Evolutionary conservation across 148 eudicot species (phyloP), one percentile per base, ranked within the genome.

Genomic region (Pharnaceum exiguum): DNA sequence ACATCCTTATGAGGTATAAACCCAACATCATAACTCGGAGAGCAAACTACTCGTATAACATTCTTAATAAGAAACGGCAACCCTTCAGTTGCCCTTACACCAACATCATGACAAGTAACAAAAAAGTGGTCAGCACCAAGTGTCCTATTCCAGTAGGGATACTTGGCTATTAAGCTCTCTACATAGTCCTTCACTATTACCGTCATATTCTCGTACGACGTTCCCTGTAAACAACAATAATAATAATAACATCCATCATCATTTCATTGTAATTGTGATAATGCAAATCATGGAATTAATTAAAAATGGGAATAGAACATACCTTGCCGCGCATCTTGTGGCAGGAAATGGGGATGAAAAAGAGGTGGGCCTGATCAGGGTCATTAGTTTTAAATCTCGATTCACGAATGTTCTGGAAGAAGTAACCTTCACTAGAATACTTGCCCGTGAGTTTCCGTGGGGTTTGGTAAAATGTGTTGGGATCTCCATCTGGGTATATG

Each of bases 301-400:
- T 40, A 27, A 19, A 5, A 37, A 10, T 29, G 3, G 16, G 6
- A 0, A 28, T 43, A 40, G n/a, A 10, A 13, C 18, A 23, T 62
- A 91, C 98, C 94, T 87, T 87, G 40, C 90, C 98, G 46, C 90
- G 77, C 98, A 91, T 91, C 96, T 85, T 91, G 80, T 87, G 98
- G 46, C 96, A 85, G 6, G 96, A 91, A 47, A 91, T 83, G 2
- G 98, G 98, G 47, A 87, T 85, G 69, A 91, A 91, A 66, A 91
- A 85, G 42, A 91, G 59, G 35, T 91, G 70, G 50, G 98, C 98
- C 69, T 52, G 65, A 57, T 82, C 84, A 15, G 96, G 94, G 79
- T 91, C 94, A 8, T 85, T 75, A 4, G 96, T 87, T 0, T 81
- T 75, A 44, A 87, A 91, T 10, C 59, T 55, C 62, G 88, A 77